These are phyloP conservation scores for Carex kokanica DNA, from an alignment of 176 grass and related monocot genomes.

Conservation along the genomic window DNA sequence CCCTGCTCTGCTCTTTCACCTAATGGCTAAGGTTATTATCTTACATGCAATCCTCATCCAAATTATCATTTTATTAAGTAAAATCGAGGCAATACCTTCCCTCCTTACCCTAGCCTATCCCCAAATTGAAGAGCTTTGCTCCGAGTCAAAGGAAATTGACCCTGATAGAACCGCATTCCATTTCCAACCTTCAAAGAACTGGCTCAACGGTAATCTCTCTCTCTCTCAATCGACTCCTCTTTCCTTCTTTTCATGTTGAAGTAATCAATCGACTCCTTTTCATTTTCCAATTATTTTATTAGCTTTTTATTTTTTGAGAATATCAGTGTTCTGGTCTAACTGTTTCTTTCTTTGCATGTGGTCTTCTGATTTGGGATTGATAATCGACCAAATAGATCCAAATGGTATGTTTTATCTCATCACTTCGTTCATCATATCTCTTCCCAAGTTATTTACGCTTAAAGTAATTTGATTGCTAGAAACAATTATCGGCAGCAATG, in stretches of 20 bases:
- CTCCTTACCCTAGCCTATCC: not conserved
- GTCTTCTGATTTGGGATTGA: not conserved
- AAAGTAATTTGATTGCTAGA: not conserved
- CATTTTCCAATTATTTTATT: not conserved
- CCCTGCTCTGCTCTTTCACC: not conserved
- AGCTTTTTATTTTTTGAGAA: not conserved
- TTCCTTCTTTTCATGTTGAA: not conserved
- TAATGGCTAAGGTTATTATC: conserved; percentile 3
- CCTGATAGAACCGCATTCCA: conserved; percentile 70
- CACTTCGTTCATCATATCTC: not conserved
- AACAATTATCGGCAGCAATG: not conserved
- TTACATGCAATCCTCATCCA: conserved; percentile 13
- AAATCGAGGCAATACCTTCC: conserved; percentile 2
- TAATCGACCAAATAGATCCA: conserved; percentile 46
- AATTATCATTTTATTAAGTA: not conserved
- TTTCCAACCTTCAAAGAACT: conserved; percentile 77
- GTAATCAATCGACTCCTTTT: not conserved
- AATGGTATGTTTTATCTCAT: conserved; percentile 48
- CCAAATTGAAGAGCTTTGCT: not conserved
- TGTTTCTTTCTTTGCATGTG: conserved; percentile 17
- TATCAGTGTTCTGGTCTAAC: not conserved
- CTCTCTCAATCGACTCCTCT: not conserved
- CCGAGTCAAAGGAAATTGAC: not conserved
- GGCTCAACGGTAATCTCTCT: conserved; percentile 60
- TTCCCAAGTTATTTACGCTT: not conserved